These are phyloP conservation scores for Torulaspora maleeae DNA, from an alignment of 805 yeast species.

Conservation along the genomic window DNA sequence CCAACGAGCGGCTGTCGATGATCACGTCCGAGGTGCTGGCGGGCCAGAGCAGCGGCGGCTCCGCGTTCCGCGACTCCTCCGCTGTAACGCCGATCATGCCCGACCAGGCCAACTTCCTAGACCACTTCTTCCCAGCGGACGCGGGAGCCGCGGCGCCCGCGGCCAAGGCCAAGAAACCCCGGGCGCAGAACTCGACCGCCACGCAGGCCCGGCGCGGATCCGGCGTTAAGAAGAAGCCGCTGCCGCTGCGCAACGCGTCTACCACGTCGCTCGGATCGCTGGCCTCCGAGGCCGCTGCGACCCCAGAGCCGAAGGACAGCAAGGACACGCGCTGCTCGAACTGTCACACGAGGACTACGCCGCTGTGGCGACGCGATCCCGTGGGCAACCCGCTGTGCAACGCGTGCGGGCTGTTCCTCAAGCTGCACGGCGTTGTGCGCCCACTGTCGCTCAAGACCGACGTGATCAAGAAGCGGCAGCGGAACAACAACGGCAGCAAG, in stretches of 20 bases:
- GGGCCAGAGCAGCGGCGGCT: constrained; percentile 7
- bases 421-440: constrained; percentile 87
- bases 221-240: constrained; percentile 13
- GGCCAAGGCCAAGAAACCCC: background rate
- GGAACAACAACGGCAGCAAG: constrained; percentile 36
- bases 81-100: constrained; percentile 7
- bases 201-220: constrained; percentile 10
- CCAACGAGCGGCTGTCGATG: constrained; percentile 1
- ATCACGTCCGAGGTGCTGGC: constrained; percentile 9
- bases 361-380: constrained; percentile 89
- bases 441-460: constrained; percentile 88
- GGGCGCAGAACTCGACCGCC: constrained; percentile 1
- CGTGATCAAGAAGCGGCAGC: constrained; percentile 82
- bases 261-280: constrained; percentile 13
- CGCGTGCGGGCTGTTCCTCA: constrained; percentile 89
- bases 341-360: constrained; percentile 86
- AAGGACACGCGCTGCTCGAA: constrained; percentile 59
- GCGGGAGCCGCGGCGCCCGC: background rate
- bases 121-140: constrained; percentile 8
- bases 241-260: constrained; percentile 6
- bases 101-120: constrained; percentile 7
- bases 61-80: background rate
- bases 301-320: constrained; percentile 1
- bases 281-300: constrained; percentile 3
- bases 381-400: constrained; percentile 88